These are phyloP conservation scores for Neofusicoccum laricinum DNA, from an alignment of 2,329 filamentous ascomycete genomes.

Conservation along the genomic window DNA sequence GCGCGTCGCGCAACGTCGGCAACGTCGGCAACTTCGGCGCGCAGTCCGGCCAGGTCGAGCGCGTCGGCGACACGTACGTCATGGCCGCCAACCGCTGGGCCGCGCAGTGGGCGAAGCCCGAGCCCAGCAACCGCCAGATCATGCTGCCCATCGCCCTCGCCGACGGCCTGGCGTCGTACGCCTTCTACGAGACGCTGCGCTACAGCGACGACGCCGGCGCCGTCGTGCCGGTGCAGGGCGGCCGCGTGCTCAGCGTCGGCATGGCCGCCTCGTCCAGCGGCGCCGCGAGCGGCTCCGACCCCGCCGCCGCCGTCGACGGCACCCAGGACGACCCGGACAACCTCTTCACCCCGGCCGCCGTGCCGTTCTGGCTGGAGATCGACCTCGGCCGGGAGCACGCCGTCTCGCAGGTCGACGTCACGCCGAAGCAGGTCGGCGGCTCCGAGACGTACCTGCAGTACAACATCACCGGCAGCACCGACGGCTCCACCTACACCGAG, in stretches of 20 bases:
- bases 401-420: conserved; percentile 20
- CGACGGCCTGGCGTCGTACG: conserved; percentile 19
- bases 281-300: conserved; percentile 12
- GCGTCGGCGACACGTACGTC: conserved; percentile 3
- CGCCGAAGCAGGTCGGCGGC: conserved; percentile 19
- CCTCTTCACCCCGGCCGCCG: conserved; percentile 18
- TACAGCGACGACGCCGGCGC: conserved; percentile 23
- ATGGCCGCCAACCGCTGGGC: conserved; percentile 22
- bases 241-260: conserved; percentile 20
- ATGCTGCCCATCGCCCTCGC: conserved; percentile 19
- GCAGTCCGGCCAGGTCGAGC: conserved; percentile 20
- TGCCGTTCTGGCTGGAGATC: conserved; percentile 23
- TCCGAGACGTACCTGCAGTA: conserved; percentile 23
- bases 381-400: conserved; percentile 18
- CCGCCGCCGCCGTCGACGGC: background rate
- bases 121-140: conserved; percentile 19
- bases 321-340: background rate
- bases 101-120: conserved; percentile 20
- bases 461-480: conserved; percentile 19
- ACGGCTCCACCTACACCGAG: conserved; percentile 3
- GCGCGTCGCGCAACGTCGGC: conserved; percentile 18
- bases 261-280: conserved; percentile 17
- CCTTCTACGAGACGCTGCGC: conserved; percentile 18
- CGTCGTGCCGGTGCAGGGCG: conserved; percentile 21
- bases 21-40: conserved; percentile 21